A percentile compares a stretch with the other conserved stretches of the same genome.
Conservation (phyloP, 495 filamentous ascomycete genomes). For the Tuber calosporum region DNA sequence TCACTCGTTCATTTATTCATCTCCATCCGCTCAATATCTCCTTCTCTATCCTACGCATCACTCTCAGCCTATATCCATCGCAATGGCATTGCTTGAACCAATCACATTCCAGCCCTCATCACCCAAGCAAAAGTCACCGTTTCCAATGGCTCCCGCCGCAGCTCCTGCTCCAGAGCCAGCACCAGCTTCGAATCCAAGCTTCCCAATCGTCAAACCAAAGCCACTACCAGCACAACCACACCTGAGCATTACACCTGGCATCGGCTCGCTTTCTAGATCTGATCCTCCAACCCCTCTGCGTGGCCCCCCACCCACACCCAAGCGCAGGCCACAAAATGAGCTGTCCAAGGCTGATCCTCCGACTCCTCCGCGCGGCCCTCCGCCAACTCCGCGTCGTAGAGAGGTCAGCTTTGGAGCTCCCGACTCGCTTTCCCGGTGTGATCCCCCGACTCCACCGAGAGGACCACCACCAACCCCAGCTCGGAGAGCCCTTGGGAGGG, state of each 20-base stretch:
- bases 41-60: slow-evolving; percentile 21
- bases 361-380: slow-evolving; percentile 27
- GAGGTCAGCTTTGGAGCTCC: slow-evolving; percentile 11
- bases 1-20: neutral
- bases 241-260: slow-evolving; percentile 19
- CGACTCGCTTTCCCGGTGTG: slow-evolving; percentile 30
- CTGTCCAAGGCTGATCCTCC: slow-evolving; percentile 30
- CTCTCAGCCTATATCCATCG: slow-evolving; percentile 22
- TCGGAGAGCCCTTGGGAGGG: slow-evolving; percentile 11
- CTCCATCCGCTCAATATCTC: slow-evolving; percentile 12
- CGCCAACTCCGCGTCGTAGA: slow-evolving; percentile 23
- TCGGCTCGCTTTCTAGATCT: slow-evolving; percentile 28
- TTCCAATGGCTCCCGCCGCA: neutral
- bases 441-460: slow-evolving; percentile 30
- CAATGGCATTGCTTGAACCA: slow-evolving; percentile 35
- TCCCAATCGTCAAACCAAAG: neutral
- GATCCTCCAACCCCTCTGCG: slow-evolving; percentile 29
- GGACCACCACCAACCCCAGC: slow-evolving; percentile 26
- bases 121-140: slow-evolving; percentile 5
- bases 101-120: slow-evolving; percentile 32
- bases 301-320: slow-evolving; percentile 32
- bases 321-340: slow-evolving; percentile 23
- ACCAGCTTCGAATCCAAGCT: neutral
- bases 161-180: neutral
- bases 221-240: slow-evolving; percentile 5